Evolutionary conservation across 2,329 filamentous ascomycete species (phyloP).

Genomic region (Elsinoe necatrix): DNA sequence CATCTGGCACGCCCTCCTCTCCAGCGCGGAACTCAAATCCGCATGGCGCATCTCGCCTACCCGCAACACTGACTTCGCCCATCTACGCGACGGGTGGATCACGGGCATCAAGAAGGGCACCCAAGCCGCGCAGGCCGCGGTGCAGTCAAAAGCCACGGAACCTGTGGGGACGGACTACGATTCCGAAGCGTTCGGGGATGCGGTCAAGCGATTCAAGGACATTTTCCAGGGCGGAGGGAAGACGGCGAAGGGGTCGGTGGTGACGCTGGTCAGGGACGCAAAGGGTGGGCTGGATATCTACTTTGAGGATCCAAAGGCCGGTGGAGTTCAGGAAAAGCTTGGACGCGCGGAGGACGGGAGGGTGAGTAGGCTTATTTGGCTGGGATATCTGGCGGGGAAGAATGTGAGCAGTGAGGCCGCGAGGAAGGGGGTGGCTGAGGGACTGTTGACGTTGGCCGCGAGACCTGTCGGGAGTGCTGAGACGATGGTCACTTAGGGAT

Average conservation of each 20-base stretch:
- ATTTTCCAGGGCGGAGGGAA: constrained; percentile 71
- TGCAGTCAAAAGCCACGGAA: constrained; percentile 13
- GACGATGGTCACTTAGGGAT: constrained; percentile 46
- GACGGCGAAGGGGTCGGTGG: constrained; percentile 69
- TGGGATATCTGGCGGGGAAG: constrained; percentile 80
- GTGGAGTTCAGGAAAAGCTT: constrained; percentile 36
- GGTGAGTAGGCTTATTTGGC: constrained; percentile 72
- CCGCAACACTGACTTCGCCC: constrained; percentile 88
- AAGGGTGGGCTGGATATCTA: constrained; percentile 59
- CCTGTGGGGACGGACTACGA: constrained; percentile 43
- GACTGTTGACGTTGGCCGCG: constrained; percentile 79
- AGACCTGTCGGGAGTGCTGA: constrained; percentile 81
- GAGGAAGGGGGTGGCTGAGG: constrained; percentile 73
- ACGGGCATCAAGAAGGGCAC: constrained; percentile 70
- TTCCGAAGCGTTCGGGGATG: constrained; percentile 67
- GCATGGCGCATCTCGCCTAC: constrained; percentile 79
- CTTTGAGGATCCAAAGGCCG: constrained; percentile 49
- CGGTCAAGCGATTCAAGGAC: constrained; percentile 68
- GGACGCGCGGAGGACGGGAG: constrained; percentile 71
- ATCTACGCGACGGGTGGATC: constrained; percentile 85
- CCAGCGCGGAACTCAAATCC: constrained; percentile 60
- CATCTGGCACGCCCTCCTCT: constrained; percentile 66
- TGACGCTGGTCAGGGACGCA: constrained; percentile 62
- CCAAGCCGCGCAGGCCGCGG: constrained; percentile 41
- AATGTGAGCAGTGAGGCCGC: constrained; percentile 80